Conservation (phyloP, 495 filamentous ascomycete species). For the Ascobolus immersus region DNA sequence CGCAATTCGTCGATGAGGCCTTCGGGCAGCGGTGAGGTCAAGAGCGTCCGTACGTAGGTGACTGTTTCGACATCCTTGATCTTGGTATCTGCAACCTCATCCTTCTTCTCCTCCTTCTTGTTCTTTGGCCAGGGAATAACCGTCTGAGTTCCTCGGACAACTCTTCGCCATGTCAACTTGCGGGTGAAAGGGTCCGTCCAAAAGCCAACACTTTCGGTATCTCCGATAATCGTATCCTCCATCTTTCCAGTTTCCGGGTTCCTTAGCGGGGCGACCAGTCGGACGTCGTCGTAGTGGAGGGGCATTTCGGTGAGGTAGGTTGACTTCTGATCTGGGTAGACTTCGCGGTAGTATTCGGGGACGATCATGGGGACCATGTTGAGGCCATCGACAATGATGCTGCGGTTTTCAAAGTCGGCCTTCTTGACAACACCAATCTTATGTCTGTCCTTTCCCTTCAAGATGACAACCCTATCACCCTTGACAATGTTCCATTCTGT, state of each 20-base stretch:
- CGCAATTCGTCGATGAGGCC: constrained; percentile 67
- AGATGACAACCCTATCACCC: constrained; percentile 54
- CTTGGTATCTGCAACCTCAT: constrained; percentile 40
- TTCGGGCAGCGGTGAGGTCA: constrained; percentile 51
- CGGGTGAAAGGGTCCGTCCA: constrained; percentile 23
- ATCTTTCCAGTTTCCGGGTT: constrained; percentile 35
- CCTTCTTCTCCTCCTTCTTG: constrained; percentile 22
- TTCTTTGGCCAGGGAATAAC: constrained; percentile 48
- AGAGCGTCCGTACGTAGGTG: constrained; percentile 51
- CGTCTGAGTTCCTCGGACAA: constrained; percentile 34
- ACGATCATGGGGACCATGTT: constrained; percentile 26
- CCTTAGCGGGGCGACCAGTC: constrained; percentile 50
- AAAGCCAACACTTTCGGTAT: constrained; percentile 26
- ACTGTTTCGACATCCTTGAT: constrained; percentile 46
- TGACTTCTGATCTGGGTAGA: constrained; percentile 19
- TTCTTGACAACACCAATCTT: constrained; percentile 43
- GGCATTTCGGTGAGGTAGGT: constrained; percentile 21
- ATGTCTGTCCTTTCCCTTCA: constrained; percentile 51
- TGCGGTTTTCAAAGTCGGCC: constrained; percentile 31
- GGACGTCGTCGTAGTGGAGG: constrained; percentile 41
- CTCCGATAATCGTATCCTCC: constrained; percentile 48
- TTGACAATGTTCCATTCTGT: constrained; percentile 38
- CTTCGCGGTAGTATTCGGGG: constrained; percentile 26
- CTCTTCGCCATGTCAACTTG: constrained; percentile 21
- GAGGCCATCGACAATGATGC: constrained; percentile 34